Percentiles rank a stretch among this genome's conserved stretches.
Conservation (phyloP, 257 asterid genomes). For the Solanum lycopersicoides region DNA sequence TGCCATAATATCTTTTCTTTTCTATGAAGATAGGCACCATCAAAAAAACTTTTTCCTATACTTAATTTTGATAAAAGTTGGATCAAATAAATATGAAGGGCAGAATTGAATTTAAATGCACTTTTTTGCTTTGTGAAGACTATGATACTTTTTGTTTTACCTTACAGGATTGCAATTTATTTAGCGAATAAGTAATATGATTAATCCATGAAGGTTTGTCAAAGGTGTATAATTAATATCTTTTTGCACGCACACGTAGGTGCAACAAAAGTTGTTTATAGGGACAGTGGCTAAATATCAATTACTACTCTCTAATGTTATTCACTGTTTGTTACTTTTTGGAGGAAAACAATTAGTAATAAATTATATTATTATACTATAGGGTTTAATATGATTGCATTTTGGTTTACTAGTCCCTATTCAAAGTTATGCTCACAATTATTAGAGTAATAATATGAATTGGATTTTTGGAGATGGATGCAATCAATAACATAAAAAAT, state of each 20-base stretch:
- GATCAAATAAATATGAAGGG: background rate
- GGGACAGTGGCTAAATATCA: background rate
- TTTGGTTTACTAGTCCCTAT: conserved; percentile 32
- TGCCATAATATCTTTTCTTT: background rate
- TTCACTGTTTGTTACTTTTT: conserved; percentile 1
- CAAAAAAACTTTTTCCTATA: background rate
- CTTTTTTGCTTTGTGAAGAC: background rate
- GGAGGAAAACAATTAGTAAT: conserved; percentile 6
- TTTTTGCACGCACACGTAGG: conserved; percentile 6
- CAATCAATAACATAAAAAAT: background rate
- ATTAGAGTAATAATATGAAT: conserved; percentile 8
- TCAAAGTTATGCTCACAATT: conserved; percentile 26
- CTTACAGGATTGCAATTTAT: background rate
- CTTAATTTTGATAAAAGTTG: background rate
- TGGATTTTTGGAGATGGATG: background rate
- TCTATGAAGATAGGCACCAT: background rate
- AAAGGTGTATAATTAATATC: conserved; percentile 5
- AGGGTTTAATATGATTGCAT: conserved; percentile 25
- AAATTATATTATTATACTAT: conserved; percentile 2
- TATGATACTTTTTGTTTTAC: background rate
- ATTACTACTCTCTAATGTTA: background rate
- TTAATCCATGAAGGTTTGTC: background rate
- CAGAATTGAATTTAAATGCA: background rate
- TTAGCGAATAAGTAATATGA: background rate
- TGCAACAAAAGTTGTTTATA: background rate